Conservation (phyloP, 108 stramenopile species). For the Skeletonema marinoi region DNA sequence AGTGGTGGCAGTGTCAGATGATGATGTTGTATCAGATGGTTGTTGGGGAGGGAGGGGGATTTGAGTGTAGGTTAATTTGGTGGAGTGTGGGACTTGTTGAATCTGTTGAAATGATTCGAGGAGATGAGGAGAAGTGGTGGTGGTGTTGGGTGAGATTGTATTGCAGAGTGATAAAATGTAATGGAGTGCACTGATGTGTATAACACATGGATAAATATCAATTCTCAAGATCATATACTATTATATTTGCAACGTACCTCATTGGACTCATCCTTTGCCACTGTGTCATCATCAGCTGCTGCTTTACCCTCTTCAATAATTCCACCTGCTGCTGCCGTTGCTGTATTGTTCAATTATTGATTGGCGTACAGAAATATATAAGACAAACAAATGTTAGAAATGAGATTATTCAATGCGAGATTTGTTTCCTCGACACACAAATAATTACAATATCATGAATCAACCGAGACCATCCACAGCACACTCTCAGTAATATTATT, state of each 20-base stretch:
- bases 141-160: neutral
- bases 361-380: neutral
- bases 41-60: neutral
- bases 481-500: neutral
- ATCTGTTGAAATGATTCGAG: no score
- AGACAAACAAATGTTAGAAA: neutral
- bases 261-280: neutral
- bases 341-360: neutral
- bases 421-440: no score
- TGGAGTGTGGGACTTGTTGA: slow-evolving; percentile 3
- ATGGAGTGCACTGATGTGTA: neutral
- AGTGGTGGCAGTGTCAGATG: neutral
- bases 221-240: no score
- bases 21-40: neutral
- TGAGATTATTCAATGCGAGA: neutral
- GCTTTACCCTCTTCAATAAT: neutral
- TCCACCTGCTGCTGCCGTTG: no score
- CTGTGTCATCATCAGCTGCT: neutral
- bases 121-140: neutral
- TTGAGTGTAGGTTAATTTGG: neutral
- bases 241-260: neutral
- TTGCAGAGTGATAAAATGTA: neutral
- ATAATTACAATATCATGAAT: no score
- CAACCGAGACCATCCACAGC: neutral
- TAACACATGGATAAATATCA: no score